Evolutionary conservation across 2,329 filamentous ascomycete species (phyloP), one percentile per base, ranked within the genome.

Genomic region (Alternaria burnsii): DNA sequence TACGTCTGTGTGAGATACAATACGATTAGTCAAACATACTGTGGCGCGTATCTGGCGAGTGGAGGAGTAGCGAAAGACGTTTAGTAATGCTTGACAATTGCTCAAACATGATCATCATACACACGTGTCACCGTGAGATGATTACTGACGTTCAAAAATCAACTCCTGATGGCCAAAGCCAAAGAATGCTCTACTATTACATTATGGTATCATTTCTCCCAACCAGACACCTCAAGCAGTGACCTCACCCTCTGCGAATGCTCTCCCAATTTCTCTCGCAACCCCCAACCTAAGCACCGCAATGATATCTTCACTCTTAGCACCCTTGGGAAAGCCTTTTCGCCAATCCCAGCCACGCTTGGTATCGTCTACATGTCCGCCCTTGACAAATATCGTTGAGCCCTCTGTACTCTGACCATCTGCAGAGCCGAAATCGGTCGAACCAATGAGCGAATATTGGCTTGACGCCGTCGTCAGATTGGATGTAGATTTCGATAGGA

Each of bases 321-420:
- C 87, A 11, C 82, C 83, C 30, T 86, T 84, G 10, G 81, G 75
- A 46, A 92, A 80, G 2, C 83, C 84, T 9, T 80, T 81, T 72
- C 87, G 82, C 89, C 90, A 96, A 82, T 89, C 91, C 91, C 91
- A 93, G 12, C 88, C 88, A 54, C 90, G 82, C 65, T 86, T 83
- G 34, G 82, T 78, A 55, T 84, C 74, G 46, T 73, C 68, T 1
- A 73, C 64, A 38, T 63, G 67, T 1, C 68, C 61, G 64, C 74
- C 58, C 56, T 69, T 63, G 7, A 81, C 76, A 32, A 86, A 71
- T 6, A 87, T 80, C 0, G 82, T 84, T 7, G 85, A 87, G 20
- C 83, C 61, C 70, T 82, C 77, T 1, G 76, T 74, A 36, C 71
- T 76, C 58, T 66, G 63, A 8, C 67, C 71, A 11, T 69, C 68